A percentile compares a stretch with the other conserved stretches of the same genome.
Conservation (phyloP, 331 rosid genomes). For the Cucumis variabilis region DNA sequence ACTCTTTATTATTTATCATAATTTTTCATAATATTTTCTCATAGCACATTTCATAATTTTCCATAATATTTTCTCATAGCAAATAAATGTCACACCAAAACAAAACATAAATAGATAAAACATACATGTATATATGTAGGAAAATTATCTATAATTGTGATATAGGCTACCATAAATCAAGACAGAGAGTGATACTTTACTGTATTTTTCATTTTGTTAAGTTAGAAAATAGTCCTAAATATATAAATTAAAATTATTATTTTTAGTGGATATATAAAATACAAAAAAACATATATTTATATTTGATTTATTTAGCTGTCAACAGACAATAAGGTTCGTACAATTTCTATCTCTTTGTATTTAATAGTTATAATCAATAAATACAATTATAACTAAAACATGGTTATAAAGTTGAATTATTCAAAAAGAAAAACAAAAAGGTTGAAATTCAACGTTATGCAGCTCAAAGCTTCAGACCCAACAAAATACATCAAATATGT, state of each 20-base stretch:
- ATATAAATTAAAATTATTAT: background rate
- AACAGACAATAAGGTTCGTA: background rate
- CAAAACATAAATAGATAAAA: too few species aligned
- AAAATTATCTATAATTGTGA: too few species aligned
- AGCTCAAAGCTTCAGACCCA: background rate
- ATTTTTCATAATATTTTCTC: too few species aligned
- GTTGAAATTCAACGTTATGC: constrained; percentile 20
- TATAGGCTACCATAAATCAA: too few species aligned
- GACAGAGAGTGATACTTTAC: too few species aligned
- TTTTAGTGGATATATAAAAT: background rate
- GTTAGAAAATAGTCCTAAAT: too few species aligned
- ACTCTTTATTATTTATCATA: too few species aligned
- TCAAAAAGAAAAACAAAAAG: background rate
- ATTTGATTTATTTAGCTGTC: background rate
- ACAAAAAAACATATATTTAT: background rate
- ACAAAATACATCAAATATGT: background rate
- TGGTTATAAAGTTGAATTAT: background rate
- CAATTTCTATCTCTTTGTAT: background rate
- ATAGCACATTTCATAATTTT: too few species aligned
- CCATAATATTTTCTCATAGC: too few species aligned
- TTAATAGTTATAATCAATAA: background rate
- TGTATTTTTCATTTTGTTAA: too few species aligned
- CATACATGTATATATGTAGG: too few species aligned
- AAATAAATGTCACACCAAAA: too few species aligned
- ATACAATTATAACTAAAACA: background rate